Evolutionary conservation across 192 early-diverging fungal genomes (phyloP), one percentile per base, ranked within the genome.

Genomic region (Gryganskiella cystojenkinii): DNA sequence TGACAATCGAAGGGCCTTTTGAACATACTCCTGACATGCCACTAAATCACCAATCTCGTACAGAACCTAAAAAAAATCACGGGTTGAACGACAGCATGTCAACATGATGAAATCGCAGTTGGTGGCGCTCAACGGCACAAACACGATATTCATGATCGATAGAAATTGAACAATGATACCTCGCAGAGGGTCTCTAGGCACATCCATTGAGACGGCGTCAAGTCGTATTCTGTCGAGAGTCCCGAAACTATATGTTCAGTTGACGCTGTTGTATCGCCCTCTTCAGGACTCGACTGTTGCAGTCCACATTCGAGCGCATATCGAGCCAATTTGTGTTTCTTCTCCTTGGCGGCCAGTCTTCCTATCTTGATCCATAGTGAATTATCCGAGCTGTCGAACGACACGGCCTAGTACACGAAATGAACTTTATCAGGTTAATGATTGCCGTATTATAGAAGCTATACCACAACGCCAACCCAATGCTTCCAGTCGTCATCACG

Each of bases 31-130:
- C 9, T 82, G 64, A 31, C 85, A 86, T 11, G 79, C 53, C 14
- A 51, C 45, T 54, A 56, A 80, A 24, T 86, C 85, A 3, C 83
- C 83, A 40, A 86, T 84, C 13, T 81, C 59, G 42, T 70, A 81
- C 11, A 86, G 47, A 30, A 82, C 75, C 82, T 86, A 67, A 20
- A 30, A 4, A 50, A 56, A 5, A 13, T n/a, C n/a, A n/a, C n/a
- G n/a, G n/a, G n/a, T n/a, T n/a, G n/a, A n/a, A n/a, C n/a, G n/a
- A n/a, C n/a, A n/a, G n/a, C n/a, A n/a, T n/a, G n/a, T n/a, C n/a
- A n/a, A n/a, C n/a, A n/a, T n/a, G n/a, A n/a, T n/a, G n/a, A n/a
- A n/a, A n/a, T n/a, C n/a, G n/a, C n/a, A n/a, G n/a, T n/a, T n/a
- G n/a, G n/a, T n/a, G n/a, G n/a, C n/a, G n/a, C n/a, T n/a, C n/a